Conservation (phyloP, 306 rosid species). For the Acmispon strigosus region DNA sequence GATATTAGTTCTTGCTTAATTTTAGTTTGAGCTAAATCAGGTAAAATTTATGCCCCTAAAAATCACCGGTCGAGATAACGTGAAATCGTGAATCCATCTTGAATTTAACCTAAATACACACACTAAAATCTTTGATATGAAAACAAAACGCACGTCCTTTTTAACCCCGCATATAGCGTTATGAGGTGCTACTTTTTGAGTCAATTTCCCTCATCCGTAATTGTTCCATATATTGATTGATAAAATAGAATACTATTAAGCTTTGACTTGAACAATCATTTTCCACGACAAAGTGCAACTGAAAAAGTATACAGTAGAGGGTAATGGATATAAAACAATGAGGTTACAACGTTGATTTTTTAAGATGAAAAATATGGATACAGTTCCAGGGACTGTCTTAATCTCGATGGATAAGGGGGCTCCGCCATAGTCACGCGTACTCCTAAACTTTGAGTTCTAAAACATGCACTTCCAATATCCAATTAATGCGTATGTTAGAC, state of each 20-base stretch:
- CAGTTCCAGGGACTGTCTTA: neutral
- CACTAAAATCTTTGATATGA: no score
- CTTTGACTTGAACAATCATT: constrained; percentile 22
- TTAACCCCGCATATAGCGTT: constrained; percentile 17
- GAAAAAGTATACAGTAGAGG: constrained; percentile 23
- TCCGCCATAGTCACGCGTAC: constrained; percentile 20
- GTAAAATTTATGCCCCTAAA: no score
- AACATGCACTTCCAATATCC: constrained; percentile 7
- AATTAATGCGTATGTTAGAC: neutral
- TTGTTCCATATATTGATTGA: constrained; percentile 21
- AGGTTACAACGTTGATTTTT: neutral
- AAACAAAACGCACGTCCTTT: constrained; percentile 16
- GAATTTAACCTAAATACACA: no score
- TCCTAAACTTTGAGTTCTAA: neutral
- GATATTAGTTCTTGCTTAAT: no score
- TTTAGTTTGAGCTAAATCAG: no score
- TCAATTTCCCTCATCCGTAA: constrained; percentile 26
- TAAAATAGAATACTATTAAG: constrained; percentile 8
- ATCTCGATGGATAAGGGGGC: constrained; percentile 27
- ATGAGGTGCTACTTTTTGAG: constrained; percentile 18
- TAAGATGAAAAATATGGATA: constrained; percentile 1
- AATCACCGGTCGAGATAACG: no score
- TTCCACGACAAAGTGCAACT: constrained; percentile 33
- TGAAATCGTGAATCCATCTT: no score
- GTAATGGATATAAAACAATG: constrained; percentile 11